These are phyloP conservation scores for Colletotrichum graminicola DNA, from an alignment of 2,329 filamentous ascomycete species.

Conservation along the genomic window DNA sequence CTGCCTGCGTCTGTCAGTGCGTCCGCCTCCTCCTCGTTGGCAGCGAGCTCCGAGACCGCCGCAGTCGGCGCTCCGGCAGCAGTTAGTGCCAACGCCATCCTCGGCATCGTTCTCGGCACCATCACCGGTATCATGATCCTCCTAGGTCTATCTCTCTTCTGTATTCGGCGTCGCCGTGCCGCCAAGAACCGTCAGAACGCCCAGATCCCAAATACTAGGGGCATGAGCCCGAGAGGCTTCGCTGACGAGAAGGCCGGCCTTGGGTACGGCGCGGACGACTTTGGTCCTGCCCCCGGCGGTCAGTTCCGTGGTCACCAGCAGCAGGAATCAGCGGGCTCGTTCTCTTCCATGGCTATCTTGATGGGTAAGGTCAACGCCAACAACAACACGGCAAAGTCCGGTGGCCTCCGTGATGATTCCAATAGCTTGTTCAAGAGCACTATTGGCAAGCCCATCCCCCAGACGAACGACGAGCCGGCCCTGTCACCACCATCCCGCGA, in stretches of 20 bases:
- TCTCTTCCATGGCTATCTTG: slow-evolving; percentile 74
- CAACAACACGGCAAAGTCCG: slow-evolving; percentile 48
- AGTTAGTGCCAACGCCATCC: slow-evolving; percentile 65
- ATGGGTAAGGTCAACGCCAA: slow-evolving; percentile 62
- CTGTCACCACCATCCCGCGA: slow-evolving; percentile 47
- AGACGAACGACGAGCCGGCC: slow-evolving; percentile 52
- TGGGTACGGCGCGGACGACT: slow-evolving; percentile 59
- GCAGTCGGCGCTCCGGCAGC: slow-evolving; percentile 43
- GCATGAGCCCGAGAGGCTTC: slow-evolving; percentile 52
- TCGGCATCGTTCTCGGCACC: slow-evolving; percentile 86
- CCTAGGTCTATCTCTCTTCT: slow-evolving; percentile 78
- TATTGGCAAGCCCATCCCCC: slow-evolving; percentile 72
- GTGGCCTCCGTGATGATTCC: slow-evolving; percentile 54
- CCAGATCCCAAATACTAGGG: slow-evolving; percentile 59
- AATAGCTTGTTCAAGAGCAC: slow-evolving; percentile 71
- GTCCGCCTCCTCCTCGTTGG: slow-evolving; percentile 45
- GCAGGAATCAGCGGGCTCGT: slow-evolving; percentile 67
- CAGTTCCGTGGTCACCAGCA: slow-evolving; percentile 65
- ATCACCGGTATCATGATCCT: slow-evolving; percentile 80
- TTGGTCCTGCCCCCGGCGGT: slow-evolving; percentile 27
- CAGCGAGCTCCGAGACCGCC: slow-evolving; percentile 32
- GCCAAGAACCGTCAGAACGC: slow-evolving; percentile 67
- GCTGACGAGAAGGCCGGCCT: slow-evolving; percentile 70
- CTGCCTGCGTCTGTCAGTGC: slow-evolving; percentile 44
- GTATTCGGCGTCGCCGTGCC: slow-evolving; percentile 69